phyloP scores from a whole-genome alignment of 148 eudicot species.

The Gaultheria prostrata region DNA sequence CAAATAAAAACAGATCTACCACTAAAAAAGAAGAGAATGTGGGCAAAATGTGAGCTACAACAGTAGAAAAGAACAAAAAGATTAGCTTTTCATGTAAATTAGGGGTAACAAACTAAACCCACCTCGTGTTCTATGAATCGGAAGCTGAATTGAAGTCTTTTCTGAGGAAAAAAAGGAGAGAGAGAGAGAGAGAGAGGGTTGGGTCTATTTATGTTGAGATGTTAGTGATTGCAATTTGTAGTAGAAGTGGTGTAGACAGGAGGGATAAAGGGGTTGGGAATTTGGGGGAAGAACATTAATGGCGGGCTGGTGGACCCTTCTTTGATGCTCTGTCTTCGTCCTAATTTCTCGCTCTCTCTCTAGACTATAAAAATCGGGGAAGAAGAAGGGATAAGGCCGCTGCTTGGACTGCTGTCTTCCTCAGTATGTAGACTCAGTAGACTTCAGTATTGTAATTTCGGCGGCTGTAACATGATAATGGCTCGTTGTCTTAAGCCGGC shows the following conservation, averaged over 20 bases:
- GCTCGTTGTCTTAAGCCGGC: not conserved
- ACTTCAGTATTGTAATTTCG: not conserved
- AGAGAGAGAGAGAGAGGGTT: slow-evolving; percentile 9
- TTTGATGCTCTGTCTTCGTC: too few relatives aligned
- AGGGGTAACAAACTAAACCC: not conserved
- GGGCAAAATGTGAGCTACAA: not conserved
- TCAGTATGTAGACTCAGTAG: not conserved
- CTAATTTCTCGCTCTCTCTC: not conserved
- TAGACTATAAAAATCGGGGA: not conserved
- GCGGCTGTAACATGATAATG: not conserved
- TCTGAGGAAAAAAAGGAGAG: not conserved
- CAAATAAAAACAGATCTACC: slow-evolving; percentile 26
- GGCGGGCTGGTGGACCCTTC: slow-evolving; percentile 18
- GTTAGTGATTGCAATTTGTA: not conserved
- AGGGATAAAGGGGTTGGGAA: not conserved
- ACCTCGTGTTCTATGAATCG: slow-evolving; percentile 15
- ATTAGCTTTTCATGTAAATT: not conserved
- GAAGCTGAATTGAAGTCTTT: not conserved
- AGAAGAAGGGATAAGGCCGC: slow-evolving; percentile 15
- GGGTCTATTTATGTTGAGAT: not conserved
- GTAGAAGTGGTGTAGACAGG: not conserved
- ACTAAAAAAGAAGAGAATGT: not conserved
- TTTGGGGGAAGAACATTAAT: slow-evolving; percentile 14
- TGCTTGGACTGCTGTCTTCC: not conserved
- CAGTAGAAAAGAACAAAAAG: not conserved